Evolutionary conservation across 805 yeast species (phyloP).

Genomic region (Candida morakotiae): DNA sequence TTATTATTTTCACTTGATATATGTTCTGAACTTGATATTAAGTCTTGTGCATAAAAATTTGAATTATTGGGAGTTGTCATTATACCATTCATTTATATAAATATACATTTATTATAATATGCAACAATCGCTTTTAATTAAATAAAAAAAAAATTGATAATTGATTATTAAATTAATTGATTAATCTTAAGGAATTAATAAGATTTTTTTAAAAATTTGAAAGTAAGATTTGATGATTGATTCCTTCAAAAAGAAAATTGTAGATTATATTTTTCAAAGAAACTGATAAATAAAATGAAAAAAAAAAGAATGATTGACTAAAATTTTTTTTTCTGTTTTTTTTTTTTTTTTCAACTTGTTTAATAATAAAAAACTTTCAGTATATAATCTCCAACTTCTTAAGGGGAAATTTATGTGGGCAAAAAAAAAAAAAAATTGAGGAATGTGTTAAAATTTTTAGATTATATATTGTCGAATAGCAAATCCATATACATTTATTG

Average conservation of each 20-base stretch:
- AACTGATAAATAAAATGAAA: not conserved
- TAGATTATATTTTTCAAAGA: not conserved
- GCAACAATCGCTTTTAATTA: slow-evolving; percentile 3
- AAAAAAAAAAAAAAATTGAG: no score
- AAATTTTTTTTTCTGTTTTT: no score
- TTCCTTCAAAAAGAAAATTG: no score
- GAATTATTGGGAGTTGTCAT: slow-evolving; percentile 9
- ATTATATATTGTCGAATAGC: no score
- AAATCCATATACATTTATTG: no score
- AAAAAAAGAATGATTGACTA: no score
- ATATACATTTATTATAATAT: slow-evolving; percentile 1
- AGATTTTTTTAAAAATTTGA: not conserved
- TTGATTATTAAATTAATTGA: not conserved
- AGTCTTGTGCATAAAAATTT: slow-evolving; percentile 9
- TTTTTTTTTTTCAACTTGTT: no score
- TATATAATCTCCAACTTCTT: no score
- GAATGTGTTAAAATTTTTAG: no score
- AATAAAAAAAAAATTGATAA: slow-evolving; percentile 1
- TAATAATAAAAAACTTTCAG: no score
- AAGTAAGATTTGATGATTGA: no score
- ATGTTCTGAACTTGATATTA: slow-evolving; percentile 9
- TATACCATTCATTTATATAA: slow-evolving; percentile 9
- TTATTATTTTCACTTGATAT: not conserved
- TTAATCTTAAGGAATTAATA: slow-evolving; percentile 3
- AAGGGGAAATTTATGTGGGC: no score